These are phyloP conservation scores for Pichia sp. DNA, from an alignment of 1,139 yeast species.

Conservation along the genomic window DNA sequence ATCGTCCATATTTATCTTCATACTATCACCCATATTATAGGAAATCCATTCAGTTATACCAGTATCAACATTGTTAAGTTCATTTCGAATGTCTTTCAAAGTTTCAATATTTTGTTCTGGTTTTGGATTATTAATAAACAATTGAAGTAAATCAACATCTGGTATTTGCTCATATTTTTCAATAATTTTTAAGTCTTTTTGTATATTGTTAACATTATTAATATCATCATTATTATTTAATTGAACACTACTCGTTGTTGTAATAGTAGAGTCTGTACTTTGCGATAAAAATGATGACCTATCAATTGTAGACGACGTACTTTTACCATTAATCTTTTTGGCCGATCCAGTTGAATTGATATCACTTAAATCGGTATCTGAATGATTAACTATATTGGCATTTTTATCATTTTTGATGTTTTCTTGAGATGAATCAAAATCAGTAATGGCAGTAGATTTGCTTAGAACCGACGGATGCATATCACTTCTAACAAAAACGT, in stretches of 20 bases:
- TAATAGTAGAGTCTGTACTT: background rate
- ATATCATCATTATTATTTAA: background rate
- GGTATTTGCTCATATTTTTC: constrained; percentile 4
- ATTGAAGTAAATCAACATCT: constrained; percentile 7
- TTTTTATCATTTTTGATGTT: too few species aligned
- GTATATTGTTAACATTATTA: too few species aligned
- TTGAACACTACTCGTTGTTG: background rate
- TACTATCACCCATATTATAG: constrained; percentile 12
- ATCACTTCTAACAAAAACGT: constrained; percentile 16
- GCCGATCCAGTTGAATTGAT: too few species aligned
- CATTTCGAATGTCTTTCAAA: constrained; percentile 3
- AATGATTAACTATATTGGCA: too few species aligned
- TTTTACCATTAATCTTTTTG: too few species aligned
- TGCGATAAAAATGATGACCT: background rate
- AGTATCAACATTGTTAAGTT: constrained; percentile 7
- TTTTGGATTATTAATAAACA: constrained; percentile 5
- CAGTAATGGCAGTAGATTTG: constrained; percentile 2
- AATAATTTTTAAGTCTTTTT: background rate
- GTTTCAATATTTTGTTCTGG: constrained; percentile 3
- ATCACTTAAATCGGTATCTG: too few species aligned
- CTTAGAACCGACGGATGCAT: constrained; percentile 10
- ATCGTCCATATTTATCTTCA: constrained; percentile 9
- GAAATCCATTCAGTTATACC: constrained; percentile 11
- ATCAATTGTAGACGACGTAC: background rate
- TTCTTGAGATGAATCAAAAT: too few species aligned